Percentiles rank a stretch among this genome's conserved stretches.
Conservation (phyloP, 805 yeast genomes). For the Wickerhamiella dianesei region DNA sequence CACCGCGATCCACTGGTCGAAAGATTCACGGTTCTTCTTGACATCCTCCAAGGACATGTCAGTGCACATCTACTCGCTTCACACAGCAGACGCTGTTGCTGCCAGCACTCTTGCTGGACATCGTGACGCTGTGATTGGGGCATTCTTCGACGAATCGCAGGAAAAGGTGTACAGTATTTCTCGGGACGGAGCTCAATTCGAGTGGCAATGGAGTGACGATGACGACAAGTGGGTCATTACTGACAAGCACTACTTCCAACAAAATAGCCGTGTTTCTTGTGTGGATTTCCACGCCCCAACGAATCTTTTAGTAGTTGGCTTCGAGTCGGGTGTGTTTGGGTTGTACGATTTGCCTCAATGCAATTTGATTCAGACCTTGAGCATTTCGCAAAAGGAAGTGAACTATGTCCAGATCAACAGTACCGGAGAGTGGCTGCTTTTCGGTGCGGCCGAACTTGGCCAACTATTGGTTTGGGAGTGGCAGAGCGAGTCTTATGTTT, state of each 20-base stretch:
- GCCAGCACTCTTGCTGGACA: slow-evolving; percentile 87
- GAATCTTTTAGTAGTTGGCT: slow-evolving; percentile 74
- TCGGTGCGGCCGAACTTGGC: slow-evolving; percentile 85
- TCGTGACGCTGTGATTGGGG: slow-evolving; percentile 72
- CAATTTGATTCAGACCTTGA: slow-evolving; percentile 53
- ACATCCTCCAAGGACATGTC: slow-evolving; percentile 86
- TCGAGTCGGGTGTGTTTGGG: slow-evolving; percentile 78
- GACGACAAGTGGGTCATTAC: slow-evolving; percentile 61
- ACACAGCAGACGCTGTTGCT: slow-evolving; percentile 55
- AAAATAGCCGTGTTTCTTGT: slow-evolving; percentile 59
- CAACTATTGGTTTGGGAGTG: slow-evolving; percentile 94
- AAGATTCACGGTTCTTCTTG: slow-evolving; percentile 75
- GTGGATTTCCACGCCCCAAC: slow-evolving; percentile 67
- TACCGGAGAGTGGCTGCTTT: slow-evolving; percentile 93
- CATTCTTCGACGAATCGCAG: slow-evolving; percentile 78
- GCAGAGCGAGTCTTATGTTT: slow-evolving; percentile 92
- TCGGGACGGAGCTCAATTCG: slow-evolving; percentile 86
- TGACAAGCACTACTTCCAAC: slow-evolving; percentile 58
- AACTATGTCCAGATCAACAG: slow-evolving; percentile 67
- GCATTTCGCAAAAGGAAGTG: slow-evolving; percentile 84
- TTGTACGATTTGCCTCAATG: slow-evolving; percentile 55
- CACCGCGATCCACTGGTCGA: slow-evolving; percentile 71
- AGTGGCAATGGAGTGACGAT: slow-evolving; percentile 63
- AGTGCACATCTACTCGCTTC: slow-evolving; percentile 66
- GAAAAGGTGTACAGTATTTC: slow-evolving; percentile 84